Base-by-base conservation (phyloP, 495 filamentous ascomycete genomes). In the Neurospora cerealis region DNA sequence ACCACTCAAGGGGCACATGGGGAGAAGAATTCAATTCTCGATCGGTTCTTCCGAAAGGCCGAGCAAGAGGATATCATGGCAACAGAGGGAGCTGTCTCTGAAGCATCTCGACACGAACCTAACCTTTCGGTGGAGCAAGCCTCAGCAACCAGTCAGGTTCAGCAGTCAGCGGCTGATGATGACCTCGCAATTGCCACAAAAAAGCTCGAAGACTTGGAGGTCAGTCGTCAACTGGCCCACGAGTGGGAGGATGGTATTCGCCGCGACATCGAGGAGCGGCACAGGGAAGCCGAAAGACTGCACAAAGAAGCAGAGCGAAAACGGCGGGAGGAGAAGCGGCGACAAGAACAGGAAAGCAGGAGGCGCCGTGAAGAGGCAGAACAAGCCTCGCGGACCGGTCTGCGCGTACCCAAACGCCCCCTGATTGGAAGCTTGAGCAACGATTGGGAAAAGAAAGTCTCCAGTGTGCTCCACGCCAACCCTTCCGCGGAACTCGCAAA, bases 361-460 rank as follows among this genome's bases (percentile, higher is more conserved):
- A 71, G 66, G 5, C 69, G 69, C 9, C 13, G 19, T 2, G 32
- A 69, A 10, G 72, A 76, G 41, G 73, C 71, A 21, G 42, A 73
- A 13, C 70, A 69, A 2, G 73, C 39, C 13, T 46, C 62, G 21
- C 69, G 73, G 11, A 72, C 74, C 21, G 74, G 76, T 1, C 37
- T 81, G 32, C 73, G 77, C 41, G 54, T 7, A 10, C 78, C 80
- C 5, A 36, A 17, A 24, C 72, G 69, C 3, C 70, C 74, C 5
- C 75, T 86, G 24, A 80, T 84, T 60, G 70, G 54, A 2, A 71
- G 79, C n/a, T 70, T 83, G 9, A 76, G 71, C 41, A 41, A 73
- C 0, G 77, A 81, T 21, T 85, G 83, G 83, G 72, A 80, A 3
- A 38, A 70, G 19, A 79, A 62, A 73, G 77, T 81, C 5, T 8